Conservation (phyloP, 805 yeast species). For the Candida cerambycidarum region DNA sequence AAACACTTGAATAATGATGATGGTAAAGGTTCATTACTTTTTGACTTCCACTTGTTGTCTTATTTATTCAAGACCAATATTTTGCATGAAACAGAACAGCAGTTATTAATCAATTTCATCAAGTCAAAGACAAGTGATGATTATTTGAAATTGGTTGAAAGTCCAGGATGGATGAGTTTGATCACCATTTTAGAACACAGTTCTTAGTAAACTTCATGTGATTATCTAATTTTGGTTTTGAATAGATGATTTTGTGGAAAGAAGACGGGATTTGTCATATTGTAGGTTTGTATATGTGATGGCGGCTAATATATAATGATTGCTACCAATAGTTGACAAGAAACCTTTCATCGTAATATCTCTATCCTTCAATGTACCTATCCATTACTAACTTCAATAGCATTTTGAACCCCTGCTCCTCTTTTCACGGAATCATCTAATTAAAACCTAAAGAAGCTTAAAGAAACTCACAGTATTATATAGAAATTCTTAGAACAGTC, state of each 20-base stretch:
- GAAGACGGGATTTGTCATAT: too few relatives aligned
- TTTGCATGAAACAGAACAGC: conserved; percentile 54
- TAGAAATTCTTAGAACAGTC: conserved; percentile 9
- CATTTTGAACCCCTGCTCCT: background rate
- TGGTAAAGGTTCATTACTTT: conserved; percentile 33
- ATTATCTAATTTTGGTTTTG: too few relatives aligned
- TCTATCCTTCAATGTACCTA: too few relatives aligned
- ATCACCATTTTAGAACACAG: conserved; percentile 47
- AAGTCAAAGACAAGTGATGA: conserved; percentile 41
- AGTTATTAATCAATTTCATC: conserved; percentile 50
- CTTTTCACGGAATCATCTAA: too few relatives aligned
- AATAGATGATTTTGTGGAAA: too few relatives aligned
- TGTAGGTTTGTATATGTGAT: too few relatives aligned
- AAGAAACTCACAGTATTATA: conserved; percentile 3
- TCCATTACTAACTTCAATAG: too few relatives aligned
- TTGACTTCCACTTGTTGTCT: conserved; percentile 77
- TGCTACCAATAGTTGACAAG: too few relatives aligned
- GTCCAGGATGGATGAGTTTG: conserved; percentile 83
- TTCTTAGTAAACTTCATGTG: too few relatives aligned
- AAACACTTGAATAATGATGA: conserved; percentile 44
- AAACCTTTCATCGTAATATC: too few relatives aligned
- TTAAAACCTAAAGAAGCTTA: too few relatives aligned
- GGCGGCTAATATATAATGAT: too few relatives aligned
- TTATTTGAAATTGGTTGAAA: conserved; percentile 52
- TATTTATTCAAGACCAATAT: conserved; percentile 60